phyloP scores from a whole-genome alignment of 129 eudicot species.

The Flaveria robusta region DNA sequence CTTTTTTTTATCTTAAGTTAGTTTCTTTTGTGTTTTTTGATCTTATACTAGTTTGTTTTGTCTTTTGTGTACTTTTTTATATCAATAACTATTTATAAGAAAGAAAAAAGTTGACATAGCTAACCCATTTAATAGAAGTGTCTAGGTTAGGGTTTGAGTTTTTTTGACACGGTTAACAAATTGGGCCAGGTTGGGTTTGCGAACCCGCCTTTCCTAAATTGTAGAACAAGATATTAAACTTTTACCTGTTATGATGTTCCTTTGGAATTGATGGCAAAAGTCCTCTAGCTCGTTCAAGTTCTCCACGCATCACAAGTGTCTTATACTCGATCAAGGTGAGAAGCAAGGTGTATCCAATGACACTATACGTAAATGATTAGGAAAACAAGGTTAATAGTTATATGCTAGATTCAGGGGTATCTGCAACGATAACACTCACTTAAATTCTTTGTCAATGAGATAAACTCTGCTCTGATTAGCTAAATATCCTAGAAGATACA shows the following conservation, averaged over 20 bases:
- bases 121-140: no score
- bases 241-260: constrained; percentile 84
- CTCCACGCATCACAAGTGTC: constrained; percentile 99
- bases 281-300: constrained; percentile 76
- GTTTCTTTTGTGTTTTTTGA: no score
- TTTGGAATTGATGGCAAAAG: constrained; percentile 79
- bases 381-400: constrained; percentile 5
- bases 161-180: no score
- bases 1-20: no score
- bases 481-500: constrained; percentile 93
- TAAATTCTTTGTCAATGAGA: constrained; percentile 93
- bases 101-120: no score
- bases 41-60: no score
- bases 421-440: constrained; percentile 52
- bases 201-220: no score
- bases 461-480: constrained; percentile 91
- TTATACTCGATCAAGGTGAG: constrained; percentile 95
- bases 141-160: no score
- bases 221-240: background rate
- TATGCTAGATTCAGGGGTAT: constrained; percentile 7
- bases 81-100: no score
- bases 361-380: constrained; percentile 48
- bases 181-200: no score
- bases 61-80: no score
- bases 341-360: constrained; percentile 83